Base-by-base conservation (phyloP, 23 red algal genomes). In the Pyropia yezoensis region DNA sequence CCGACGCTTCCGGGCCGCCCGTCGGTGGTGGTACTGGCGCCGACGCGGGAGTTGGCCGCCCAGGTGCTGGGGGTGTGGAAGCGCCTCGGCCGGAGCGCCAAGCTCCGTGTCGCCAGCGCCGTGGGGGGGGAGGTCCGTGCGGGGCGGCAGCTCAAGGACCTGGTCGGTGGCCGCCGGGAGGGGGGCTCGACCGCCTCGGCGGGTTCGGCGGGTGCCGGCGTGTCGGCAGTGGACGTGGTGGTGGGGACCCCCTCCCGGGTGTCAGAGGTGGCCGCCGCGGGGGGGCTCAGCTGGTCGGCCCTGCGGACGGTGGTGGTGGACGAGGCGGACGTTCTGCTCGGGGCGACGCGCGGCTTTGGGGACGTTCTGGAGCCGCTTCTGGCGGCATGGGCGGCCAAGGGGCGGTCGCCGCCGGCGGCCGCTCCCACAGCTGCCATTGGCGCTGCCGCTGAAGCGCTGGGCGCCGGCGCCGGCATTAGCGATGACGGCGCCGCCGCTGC, bases 321-420 rank as follows among this genome's bases (percentile, higher is more conserved):
- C 33, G 77, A 82, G 66, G 77, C 77, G 27, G 77, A 82, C 62
- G 77, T 54, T 30, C 24, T 82, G 77, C 18, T 82, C 14, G 64
- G 39, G 21, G 17, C 59, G 23, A 47, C 39, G 8, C 22, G 55
- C 25, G 67, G 67, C 49, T 82, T 71, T 69, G 77, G 21, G 16
- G 47, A 22, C 18, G 27, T 61, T 18, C 27, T 32, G 14, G 17
- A 25, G 33, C 34, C 34, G 33, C 50, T 70, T 1, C 25, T 70
- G 17, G 54, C 58, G 51, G 14, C 50, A 21, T 25, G 58, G 52
- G 54, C 30, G 18, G 34, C 27, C 29, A 12, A 58, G 19, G 52
- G 27, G 34, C 16, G 34, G 5, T 20, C 34, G 21, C 70, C 58
- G 25, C 55, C 59, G 54, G 16, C 62, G 11, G 28, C 52, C 12